Conservation (phyloP, 2,329 filamentous ascomycete species). For the Cyclaneusma minus region DNA sequence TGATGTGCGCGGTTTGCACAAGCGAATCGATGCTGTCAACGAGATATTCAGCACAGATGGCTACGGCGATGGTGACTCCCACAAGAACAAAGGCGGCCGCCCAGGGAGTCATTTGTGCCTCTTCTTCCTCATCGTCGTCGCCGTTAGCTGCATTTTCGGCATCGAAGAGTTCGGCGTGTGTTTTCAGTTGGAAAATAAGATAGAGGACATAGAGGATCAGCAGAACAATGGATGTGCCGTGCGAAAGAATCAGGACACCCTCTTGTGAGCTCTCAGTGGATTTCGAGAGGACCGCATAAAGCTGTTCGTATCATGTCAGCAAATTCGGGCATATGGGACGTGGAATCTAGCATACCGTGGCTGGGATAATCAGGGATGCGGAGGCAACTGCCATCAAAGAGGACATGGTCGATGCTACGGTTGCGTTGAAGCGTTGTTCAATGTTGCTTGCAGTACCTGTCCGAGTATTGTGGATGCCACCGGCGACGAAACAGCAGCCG, state of each 20-base stretch:
- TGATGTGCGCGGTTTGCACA: conserved; percentile 54
- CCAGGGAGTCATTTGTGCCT: conserved; percentile 42
- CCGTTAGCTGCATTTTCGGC: conserved; percentile 22
- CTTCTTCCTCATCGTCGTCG: conserved; percentile 21
- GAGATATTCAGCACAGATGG: conserved; percentile 62
- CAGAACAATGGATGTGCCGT: conserved; percentile 61
- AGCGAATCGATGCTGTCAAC: conserved; percentile 63
- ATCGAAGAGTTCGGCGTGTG: conserved; percentile 60
- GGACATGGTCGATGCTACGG: conserved; percentile 63
- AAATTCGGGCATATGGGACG: neutral
- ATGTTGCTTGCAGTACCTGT: conserved; percentile 34
- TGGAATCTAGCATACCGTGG: conserved; percentile 31
- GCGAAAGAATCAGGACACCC: conserved; percentile 57
- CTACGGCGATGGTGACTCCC: conserved; percentile 52
- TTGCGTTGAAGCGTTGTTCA: conserved; percentile 61
- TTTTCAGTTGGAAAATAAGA: conserved; percentile 62
- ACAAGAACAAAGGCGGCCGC: conserved; percentile 53
- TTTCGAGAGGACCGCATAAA: conserved; percentile 48
- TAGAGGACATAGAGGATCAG: conserved; percentile 63
- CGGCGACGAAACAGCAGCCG: conserved; percentile 66
- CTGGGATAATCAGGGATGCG: conserved; percentile 65
- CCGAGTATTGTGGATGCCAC: conserved; percentile 48
- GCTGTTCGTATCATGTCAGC: conserved; percentile 23
- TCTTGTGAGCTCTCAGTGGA: conserved; percentile 25
- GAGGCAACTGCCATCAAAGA: conserved; percentile 46